Conservation (phyloP, 2,329 filamentous ascomycete species). For the Phyllosticta ampelicida region DNA sequence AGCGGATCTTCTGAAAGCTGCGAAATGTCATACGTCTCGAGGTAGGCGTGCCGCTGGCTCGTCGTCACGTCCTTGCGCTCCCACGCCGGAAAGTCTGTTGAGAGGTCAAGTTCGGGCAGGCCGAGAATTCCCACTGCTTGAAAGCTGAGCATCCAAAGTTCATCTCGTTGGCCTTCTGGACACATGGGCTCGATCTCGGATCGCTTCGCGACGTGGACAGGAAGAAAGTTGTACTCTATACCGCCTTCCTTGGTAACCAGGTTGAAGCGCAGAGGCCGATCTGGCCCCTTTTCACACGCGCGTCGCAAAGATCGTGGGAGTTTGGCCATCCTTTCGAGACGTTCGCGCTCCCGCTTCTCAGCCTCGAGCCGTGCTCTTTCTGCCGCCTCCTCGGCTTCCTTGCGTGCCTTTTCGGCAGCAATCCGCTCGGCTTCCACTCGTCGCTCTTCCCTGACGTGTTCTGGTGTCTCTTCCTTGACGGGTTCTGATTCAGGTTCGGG, state of each 20-base stretch:
- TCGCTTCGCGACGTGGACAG: constrained; percentile 25
- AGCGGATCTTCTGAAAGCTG: constrained; percentile 29
- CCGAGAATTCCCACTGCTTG: constrained; percentile 31
- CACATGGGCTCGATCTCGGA: constrained; percentile 17
- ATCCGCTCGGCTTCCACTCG: constrained; percentile 14
- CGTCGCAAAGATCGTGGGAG: constrained; percentile 27
- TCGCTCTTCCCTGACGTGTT: constrained; percentile 4
- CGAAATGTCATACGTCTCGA: constrained; percentile 27
- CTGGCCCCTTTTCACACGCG: constrained; percentile 26
- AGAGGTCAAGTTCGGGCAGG: constrained; percentile 28
- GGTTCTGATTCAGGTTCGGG: constrained; percentile 17
- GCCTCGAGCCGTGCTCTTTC: constrained; percentile 5
- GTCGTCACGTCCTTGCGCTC: constrained; percentile 23
- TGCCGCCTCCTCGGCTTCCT: constrained; percentile 19
- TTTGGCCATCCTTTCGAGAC: constrained; percentile 23
- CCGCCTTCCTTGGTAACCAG: constrained; percentile 26
- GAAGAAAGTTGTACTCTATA: constrained; percentile 28
- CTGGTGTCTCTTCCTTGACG: constrained; percentile 7
- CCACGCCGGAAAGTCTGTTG: constrained; percentile 22
- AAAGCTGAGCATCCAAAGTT: constrained; percentile 29
- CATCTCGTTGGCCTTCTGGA: constrained; percentile 13
- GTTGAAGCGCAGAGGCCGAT: constrained; percentile 27
- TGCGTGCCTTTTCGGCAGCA: constrained; percentile 19
- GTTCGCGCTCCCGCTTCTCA: constrained; percentile 16
- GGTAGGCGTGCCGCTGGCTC: constrained; percentile 25